These are phyloP conservation scores for Fusarium marasasianum DNA, from an alignment of 2,329 filamentous ascomycete species.

Conservation along the genomic window DNA sequence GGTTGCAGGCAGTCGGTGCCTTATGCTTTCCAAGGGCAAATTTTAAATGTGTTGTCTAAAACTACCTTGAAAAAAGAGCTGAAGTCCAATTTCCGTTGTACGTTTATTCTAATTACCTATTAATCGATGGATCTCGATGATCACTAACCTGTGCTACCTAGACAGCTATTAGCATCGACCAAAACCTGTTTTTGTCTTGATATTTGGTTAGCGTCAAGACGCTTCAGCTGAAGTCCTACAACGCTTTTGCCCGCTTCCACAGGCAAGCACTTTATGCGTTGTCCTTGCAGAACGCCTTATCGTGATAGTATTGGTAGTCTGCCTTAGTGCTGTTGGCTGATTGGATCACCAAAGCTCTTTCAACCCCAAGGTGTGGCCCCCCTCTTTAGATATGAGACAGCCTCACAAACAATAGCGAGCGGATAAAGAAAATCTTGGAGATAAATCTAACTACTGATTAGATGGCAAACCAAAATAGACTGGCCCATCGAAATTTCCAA, in stretches of 20 bases:
- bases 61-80: accelerated
- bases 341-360: neutral
- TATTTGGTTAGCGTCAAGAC: neutral
- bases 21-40: neutral
- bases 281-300: neutral
- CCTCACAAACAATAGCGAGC: neutral
- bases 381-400: neutral
- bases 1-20: neutral
- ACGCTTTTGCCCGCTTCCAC: neutral
- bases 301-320: neutral
- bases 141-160: accelerated
- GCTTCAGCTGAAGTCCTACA: neutral
- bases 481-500: neutral
- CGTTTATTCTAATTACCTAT: no score
- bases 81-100: neutral
- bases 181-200: neutral
- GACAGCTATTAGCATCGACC: neutral
- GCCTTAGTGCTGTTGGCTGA: neutral
- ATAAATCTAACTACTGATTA: neutral
- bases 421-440: neutral
- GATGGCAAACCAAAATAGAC: neutral
- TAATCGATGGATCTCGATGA: neutral
- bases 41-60: neutral
- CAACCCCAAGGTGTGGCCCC: neutral
- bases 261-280: neutral